Evolutionary conservation across 805 yeast genomes (phyloP), one percentile per base, ranked within the genome.

Genomic region (Nakazawaea laoshanensis): DNA sequence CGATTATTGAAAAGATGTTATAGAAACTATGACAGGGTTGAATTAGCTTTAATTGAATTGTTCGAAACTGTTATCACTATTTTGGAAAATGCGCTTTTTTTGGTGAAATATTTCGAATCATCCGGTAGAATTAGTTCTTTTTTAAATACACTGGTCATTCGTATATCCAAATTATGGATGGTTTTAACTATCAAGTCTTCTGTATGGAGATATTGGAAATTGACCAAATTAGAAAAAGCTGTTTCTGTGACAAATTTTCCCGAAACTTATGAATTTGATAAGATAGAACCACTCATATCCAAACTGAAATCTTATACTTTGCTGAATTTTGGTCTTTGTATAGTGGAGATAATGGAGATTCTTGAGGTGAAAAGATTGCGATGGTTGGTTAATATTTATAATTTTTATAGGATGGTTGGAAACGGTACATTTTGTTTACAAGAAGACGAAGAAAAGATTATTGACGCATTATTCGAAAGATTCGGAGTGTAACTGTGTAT

Each of bases 1-100:
- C n/a, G n/a, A n/a, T n/a, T n/a, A n/a, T n/a, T n/a, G n/a, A n/a
- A n/a, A n/a, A n/a, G n/a, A n/a, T n/a, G n/a, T n/a, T 86, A 87
- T 47, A 89, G 77, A 46, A 81, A 73, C 27, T 82, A 81, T 5
- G 89, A 72, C 19, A 87, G 55, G 13, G 5, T 24, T 11, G 38
- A 35, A 19, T 10, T 18, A 7, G 12, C 15, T 4, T 16, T 31
- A 25, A 30, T 35, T 8, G 38, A 35, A 2, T 7, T 19, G 5
- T 20, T 30, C 16, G 38, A 35, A 22, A 19, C 11, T n/a, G 16
- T 35, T 8, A 35, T 35, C 21, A 30, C 38, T 4, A 7, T 35
- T 6, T 23, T 35, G 10, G 38, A 35, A n/a, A 35, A 35, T 24
- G 21, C 23, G 4, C 23, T 28, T 6, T 35, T 35, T 16, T 18